Evolutionary conservation across 192 early-diverging fungal genomes (phyloP), one percentile per base, ranked within the genome.

Genomic region (Phycomyces nitens): DNA sequence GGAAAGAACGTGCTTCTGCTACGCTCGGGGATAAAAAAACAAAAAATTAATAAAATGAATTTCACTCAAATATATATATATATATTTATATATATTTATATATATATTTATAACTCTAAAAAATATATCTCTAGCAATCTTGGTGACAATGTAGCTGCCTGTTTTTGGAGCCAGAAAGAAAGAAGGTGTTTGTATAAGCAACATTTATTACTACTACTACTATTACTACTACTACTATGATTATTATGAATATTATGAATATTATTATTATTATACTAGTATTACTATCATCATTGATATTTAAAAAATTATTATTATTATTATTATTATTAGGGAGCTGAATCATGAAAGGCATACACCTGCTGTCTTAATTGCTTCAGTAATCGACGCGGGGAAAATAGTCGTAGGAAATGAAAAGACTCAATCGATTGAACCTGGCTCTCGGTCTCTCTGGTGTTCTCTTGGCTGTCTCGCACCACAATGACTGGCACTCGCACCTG

Each of bases 401-500:
- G 26, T 2, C 21, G 22, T 16, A 24, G 0, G 1, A 23, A 44
- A 34, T 62, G 49, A 15, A n/a, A 51, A 16, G 47, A 62, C 51
- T 22, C 29, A 34, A 39, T 29, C 51, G 20, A 41, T 62, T 10
- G 60, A 62, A 9, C 26, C 51, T 53, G 60, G 39, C 29, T 34
- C 29, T 34, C 29, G 29, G 29, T 34, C 7, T 5, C 42, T 59
- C 24, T 40, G 26, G 5, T 26, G 8, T 8, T 38, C 40, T 47
- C 41, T 26, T 1, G 42, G 24, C 24, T 18, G 23, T 61, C 60
- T 14, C 75, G 80, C 18, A 88, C 86, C 22, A 88, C 80, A 27
- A 83, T 75, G 5, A 88, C 84, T 0, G 86, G 84, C 3, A 85
- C 66, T 5, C 77, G 75, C 43, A 81, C 80, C 63, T 83, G 78